Percentiles rank a stretch among this genome's conserved stretches.
Evolutionary conservation across 495 filamentous ascomycete genomes (phyloP).

Genomic region (Podospora fimiseda): DNA sequence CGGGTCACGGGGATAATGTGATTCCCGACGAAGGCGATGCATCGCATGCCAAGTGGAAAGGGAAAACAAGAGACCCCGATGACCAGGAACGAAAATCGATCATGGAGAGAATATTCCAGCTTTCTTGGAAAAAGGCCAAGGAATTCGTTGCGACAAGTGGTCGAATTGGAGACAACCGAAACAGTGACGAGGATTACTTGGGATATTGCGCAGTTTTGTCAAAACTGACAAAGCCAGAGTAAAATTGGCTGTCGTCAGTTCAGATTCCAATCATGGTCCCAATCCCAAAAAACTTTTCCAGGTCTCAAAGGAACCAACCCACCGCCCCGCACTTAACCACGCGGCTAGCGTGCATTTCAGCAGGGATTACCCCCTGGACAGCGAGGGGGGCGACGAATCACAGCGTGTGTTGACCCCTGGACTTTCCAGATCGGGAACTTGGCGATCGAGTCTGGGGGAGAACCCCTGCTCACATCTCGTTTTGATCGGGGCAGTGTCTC

Average conservation of each 20-base stretch:
- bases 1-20: too few species aligned
- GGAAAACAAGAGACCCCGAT: neutral
- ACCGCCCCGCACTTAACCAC: neutral
- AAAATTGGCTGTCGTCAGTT: neutral
- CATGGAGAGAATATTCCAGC: neutral
- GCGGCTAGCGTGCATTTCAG: neutral
- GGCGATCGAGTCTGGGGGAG: neutral
- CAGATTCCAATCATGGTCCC: too few species aligned
- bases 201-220: neutral
- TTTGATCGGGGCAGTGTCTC: neutral
- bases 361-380: neutral
- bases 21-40: too few species aligned
- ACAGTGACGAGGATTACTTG: neutral
- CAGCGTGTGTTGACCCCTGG: neutral
- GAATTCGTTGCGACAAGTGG: neutral
- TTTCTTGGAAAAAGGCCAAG: neutral
- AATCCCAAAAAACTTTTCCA: too few species aligned
- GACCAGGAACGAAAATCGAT: neutral
- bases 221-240: neutral
- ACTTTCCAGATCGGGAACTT: constrained; percentile 1
- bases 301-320: too few species aligned
- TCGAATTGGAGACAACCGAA: neutral
- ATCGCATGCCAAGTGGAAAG: too few species aligned
- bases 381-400: neutral
- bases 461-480: neutral